Base-by-base conservation (phyloP, 202 grass and related monocot species). In the Setaria viridis region DNA sequence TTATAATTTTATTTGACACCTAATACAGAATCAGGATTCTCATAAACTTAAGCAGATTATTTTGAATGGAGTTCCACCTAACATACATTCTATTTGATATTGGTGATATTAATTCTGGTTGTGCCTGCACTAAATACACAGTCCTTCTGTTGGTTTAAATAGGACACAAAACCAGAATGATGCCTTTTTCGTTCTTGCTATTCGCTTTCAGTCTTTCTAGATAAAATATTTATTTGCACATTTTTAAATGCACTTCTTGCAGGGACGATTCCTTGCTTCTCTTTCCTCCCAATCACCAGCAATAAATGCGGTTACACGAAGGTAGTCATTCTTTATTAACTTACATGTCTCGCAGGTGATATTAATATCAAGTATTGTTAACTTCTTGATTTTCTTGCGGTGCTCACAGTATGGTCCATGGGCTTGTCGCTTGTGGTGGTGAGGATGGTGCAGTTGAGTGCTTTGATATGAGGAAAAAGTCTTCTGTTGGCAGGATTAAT, bases 381-480 rank as follows among this genome's bases (percentile, higher is more conserved):
- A 74, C 62, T 67, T 80, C n/a, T 83, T 33, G 33, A 45, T 84
- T 62, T 82, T 63, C 68, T 78, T 84, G 19, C 62, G 45, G 60
- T 77, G 67, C 72, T 87, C 54, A 57, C 82, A 98, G 96, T 84
- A 74, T 29, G 37, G 63, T 95, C 66, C 96, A 98, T 82, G 96
- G 96, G 32, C 93, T 98, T 54, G 75, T 98, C 79, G 96, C 96
- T 89, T 98, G 91, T 91, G 96, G 96, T 80, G 96, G 91, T 64
- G 91, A 94, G 71, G 96, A 98, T 80, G 96, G 96, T 78, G 90
- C 86, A 1, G 91, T 98, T 41, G 96, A 98, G 72, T 98, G 93
- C 91, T 98, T 98, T 94, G 96, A 98, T 89, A 91, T 92, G 91
- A 91, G 93, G 60, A 90, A 82, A 78, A 98, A 91, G 84, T 92